phyloP scores from a whole-genome alignment of 805 yeast genomes.

The Lachancea fermentati region DNA sequence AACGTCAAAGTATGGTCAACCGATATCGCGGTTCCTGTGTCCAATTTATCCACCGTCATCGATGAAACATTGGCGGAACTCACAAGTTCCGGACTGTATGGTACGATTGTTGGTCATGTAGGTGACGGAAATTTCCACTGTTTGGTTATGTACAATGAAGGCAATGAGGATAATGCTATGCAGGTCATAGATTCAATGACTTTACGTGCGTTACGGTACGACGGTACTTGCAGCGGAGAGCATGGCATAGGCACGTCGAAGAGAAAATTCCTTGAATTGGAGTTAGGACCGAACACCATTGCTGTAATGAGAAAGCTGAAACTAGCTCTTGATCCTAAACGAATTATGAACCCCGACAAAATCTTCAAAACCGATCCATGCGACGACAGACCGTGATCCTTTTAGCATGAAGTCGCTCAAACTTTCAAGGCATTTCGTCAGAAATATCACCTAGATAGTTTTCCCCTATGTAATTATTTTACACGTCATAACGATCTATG shows the following conservation, averaged over 20 bases:
- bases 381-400: conserved; percentile 27
- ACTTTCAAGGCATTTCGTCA: not conserved
- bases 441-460: not conserved
- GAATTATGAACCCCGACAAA: conserved; percentile 77
- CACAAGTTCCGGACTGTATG: conserved; percentile 48
- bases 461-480: not conserved
- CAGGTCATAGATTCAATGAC: conserved; percentile 65
- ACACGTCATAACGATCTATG: not conserved
- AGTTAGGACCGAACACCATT: conserved; percentile 61
- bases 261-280: conserved; percentile 53
- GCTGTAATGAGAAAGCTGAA: conserved; percentile 71
- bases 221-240: conserved; percentile 88
- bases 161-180: conserved; percentile 46
- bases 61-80: conserved; percentile 60
- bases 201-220: conserved; percentile 56
- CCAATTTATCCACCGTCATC: conserved; percentile 54
- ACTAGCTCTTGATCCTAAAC: conserved; percentile 64
- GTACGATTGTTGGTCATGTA: conserved; percentile 77
- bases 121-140: conserved; percentile 93
- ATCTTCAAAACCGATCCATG: conserved; percentile 60
- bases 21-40: conserved; percentile 85
- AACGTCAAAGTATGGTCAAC: conserved; percentile 81
- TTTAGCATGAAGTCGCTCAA: not conserved
- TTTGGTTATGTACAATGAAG: conserved; percentile 53
- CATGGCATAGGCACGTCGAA: conserved; percentile 87